These are phyloP conservation scores for Miscanthus sacchariflorus DNA, from an alignment of 202 grass and related monocot species.

Conservation along the genomic window DNA sequence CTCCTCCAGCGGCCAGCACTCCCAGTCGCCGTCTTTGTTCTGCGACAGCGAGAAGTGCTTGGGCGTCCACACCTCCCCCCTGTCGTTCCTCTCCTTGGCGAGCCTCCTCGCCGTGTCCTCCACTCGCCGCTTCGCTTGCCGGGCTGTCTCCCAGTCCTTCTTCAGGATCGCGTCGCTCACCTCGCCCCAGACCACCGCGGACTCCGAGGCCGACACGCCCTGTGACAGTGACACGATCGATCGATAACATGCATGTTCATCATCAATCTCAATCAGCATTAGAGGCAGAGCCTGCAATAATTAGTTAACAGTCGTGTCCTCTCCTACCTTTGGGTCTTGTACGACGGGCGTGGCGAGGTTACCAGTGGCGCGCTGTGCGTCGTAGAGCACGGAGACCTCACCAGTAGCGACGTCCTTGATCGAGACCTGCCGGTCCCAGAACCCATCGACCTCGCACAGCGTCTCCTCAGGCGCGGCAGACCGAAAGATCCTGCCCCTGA, in stretches of 20 bases:
- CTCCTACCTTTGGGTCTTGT: constrained; percentile 57
- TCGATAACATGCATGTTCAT: not conserved
- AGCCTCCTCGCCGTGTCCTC: constrained; percentile 79
- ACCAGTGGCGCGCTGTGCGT: constrained; percentile 57
- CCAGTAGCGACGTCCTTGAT: constrained; percentile 67
- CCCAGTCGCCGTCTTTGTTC: constrained; percentile 73
- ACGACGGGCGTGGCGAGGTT: constrained; percentile 65
- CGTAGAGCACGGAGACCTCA: constrained; percentile 67
- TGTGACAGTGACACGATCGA: constrained; percentile 4
- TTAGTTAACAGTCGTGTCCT: too few relatives aligned
- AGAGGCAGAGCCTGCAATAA: too few relatives aligned
- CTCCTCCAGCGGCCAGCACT: constrained; percentile 71
- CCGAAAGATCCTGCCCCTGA: constrained; percentile 65
- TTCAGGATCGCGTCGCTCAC: constrained; percentile 66
- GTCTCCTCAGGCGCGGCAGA: constrained; percentile 20
- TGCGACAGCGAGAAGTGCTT: constrained; percentile 80
- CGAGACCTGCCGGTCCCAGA: constrained; percentile 76
- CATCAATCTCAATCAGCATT: not conserved
- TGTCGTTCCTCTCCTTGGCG: constrained; percentile 61
- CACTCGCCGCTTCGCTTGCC: constrained; percentile 67
- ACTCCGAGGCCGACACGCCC: constrained; percentile 66
- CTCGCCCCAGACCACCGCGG: constrained; percentile 71
- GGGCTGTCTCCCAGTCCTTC: constrained; percentile 83
- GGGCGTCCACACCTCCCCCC: constrained; percentile 72
- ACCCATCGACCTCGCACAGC: constrained; percentile 64